phyloP scores from a whole-genome alignment of 495 filamentous ascomycete species.

The Chlorociboria aeruginascens region DNA sequence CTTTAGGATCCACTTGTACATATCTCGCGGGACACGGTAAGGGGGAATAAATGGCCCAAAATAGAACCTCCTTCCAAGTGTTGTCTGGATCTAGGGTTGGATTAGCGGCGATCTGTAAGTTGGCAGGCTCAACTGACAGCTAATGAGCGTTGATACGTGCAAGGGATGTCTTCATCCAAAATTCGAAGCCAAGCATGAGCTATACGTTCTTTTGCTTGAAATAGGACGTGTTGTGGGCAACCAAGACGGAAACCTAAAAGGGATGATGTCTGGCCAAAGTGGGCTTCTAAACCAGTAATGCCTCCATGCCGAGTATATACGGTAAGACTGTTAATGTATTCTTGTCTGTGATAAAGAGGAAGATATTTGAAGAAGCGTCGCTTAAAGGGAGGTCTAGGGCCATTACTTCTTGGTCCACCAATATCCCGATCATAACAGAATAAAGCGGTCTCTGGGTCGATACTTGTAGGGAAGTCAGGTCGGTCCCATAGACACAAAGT shows the following conservation, averaged over 20 bases:
- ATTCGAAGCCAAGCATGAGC: slow-evolving; percentile 9
- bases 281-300: slow-evolving; percentile 3
- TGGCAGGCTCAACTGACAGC: slow-evolving; percentile 2
- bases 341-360: slow-evolving; percentile 1
- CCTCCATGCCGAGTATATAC: slow-evolving; percentile 1
- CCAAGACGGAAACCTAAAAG: slow-evolving; percentile 1
- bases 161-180: too few species aligned
- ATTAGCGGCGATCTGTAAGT: too few species aligned
- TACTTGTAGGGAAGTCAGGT: slow-evolving; percentile 1
- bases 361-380: slow-evolving; percentile 11
- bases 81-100: slow-evolving; percentile 13
- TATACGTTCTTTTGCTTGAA: slow-evolving; percentile 1
- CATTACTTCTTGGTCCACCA: too few species aligned
- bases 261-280: slow-evolving; percentile 1
- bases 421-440: slow-evolving; percentile 8
- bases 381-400: too few species aligned
- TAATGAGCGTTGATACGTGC: neutral
- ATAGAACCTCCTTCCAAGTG: neutral
- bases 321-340: slow-evolving; percentile 6
- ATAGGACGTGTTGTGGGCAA: slow-evolving; percentile 1
- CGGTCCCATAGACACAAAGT: slow-evolving; percentile 7
- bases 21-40: neutral
- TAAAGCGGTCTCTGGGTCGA: slow-evolving; percentile 3
- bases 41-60: slow-evolving; percentile 5
- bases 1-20: slow-evolving; percentile 9